phyloP scores from a whole-genome alignment of 768 basidiomycete species.

The Crepidotus variabilis region DNA sequence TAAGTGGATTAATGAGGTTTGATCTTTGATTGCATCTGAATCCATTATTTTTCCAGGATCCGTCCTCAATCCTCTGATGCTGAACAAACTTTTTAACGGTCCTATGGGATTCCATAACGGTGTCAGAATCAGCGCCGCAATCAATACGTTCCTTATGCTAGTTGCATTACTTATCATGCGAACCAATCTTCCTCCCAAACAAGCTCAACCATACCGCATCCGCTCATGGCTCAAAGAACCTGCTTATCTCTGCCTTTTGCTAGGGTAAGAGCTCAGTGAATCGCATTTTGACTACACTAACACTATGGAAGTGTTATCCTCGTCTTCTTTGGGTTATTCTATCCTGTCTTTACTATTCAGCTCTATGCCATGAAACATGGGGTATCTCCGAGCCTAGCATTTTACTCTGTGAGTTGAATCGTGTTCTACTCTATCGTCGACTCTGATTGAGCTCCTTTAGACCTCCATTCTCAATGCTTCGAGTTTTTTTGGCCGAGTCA shows the following conservation, averaged over 20 bases:
- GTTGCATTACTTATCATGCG: slow-evolving; percentile 29
- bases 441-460: slow-evolving; percentile 19
- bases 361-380: slow-evolving; percentile 41
- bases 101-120: slow-evolving; percentile 35
- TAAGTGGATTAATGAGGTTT: slow-evolving; percentile 7
- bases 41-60: slow-evolving; percentile 37
- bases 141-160: slow-evolving; percentile 30
- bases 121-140: slow-evolving; percentile 33
- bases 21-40: no score
- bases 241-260: slow-evolving; percentile 19
- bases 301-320: slow-evolving; percentile 20
- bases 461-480: slow-evolving; percentile 52
- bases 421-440: neutral
- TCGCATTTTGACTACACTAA: neutral
- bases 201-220: slow-evolving; percentile 17
- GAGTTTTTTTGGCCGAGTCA: slow-evolving; percentile 45
- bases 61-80: slow-evolving; percentile 53
- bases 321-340: slow-evolving; percentile 34
- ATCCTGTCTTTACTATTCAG: slow-evolving; percentile 49
- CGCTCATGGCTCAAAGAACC: slow-evolving; percentile 26
- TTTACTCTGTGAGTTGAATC: slow-evolving; percentile 38
- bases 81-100: slow-evolving; percentile 43
- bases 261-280: neutral
- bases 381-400: slow-evolving; percentile 36
- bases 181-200: slow-evolving; percentile 31